Base-by-base conservation (phyloP, 2,329 filamentous ascomycete species). In the Penicillium sp. region DNA sequence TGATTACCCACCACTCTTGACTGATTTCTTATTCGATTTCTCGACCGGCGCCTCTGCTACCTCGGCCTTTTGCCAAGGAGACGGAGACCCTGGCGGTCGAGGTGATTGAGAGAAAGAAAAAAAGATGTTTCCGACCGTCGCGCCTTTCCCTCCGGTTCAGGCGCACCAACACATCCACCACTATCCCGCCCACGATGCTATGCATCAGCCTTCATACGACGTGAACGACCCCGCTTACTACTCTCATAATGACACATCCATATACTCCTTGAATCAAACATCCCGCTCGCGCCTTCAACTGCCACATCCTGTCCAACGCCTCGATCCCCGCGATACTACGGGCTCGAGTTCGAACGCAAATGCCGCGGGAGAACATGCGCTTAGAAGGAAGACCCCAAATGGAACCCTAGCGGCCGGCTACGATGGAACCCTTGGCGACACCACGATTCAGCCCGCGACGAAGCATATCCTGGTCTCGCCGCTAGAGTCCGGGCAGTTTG, bases 401-500 rank as follows among this genome's bases (percentile, higher is more conserved):
- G 93, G 92, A n/a, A 95, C 90, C 32, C 80, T 97, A 53, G 86
- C 92, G 57, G 89, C 88, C 46, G 90, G 89, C 9, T 96, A 95
- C 64, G 91, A 97, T 77, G 89, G 88, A 28, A 88, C 88, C 4
- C 83, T 85, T 1, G 78, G 84, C 20, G 86, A 89, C 63, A 82
- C 86, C 60, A 82, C 80, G 8, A 82, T 84, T 31, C 87, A 87
- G 32, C 86, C 86, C 5, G 85, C 88, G 1, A 76, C 83, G 41
- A 96, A 96, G 71, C 90, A 95, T 66, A 82, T 95, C 66, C 77
- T 93, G 18, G 75, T 95, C 25, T 84, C 88, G 3, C 78, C 80
- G 29, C 72, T 79, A 25, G 72, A 75, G 48, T 68, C 70, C 46
- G 61, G 64, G 39, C 66, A 68, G 52, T 59, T 66, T 33, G 52